A percentile compares a stretch with the other conserved stretches of the same genome.
Evolutionary conservation across 768 basidiomycete species (phyloP).

Genomic region (Ramaria sp.): DNA sequence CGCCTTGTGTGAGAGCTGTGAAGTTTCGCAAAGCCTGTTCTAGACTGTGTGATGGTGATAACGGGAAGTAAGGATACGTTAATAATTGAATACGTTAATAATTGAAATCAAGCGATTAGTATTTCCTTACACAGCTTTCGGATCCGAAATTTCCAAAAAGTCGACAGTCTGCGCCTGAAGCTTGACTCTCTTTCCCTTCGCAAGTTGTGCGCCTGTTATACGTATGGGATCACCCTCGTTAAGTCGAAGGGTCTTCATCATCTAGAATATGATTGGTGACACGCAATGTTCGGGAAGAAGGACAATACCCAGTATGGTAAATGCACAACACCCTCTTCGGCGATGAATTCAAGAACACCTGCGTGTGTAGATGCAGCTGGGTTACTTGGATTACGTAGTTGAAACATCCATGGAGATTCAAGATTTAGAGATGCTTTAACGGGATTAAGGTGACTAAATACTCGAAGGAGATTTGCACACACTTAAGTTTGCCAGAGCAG

Average conservation of each 20-base stretch:
- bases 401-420: conserved; percentile 91
- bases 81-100: not conserved
- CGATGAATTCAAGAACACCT: conserved; percentile 98
- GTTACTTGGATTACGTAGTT: conserved; percentile 84
- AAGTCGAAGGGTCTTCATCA: conserved; percentile 94
- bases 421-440: conserved; percentile 63
- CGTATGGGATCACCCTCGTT: conserved; percentile 94
- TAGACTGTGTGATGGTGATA: conserved; percentile 38
- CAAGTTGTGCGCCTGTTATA: conserved; percentile 76
- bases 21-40: conserved; percentile 94
- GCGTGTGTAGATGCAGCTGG: conserved; percentile 82
- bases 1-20: conserved; percentile 83
- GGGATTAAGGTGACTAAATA: not conserved
- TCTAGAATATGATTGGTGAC: conserved; percentile 23
- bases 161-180: conserved; percentile 91
- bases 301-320: conserved; percentile 76
- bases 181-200: conserved; percentile 94
- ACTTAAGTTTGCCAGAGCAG: conserved; percentile 79
- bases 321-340: conserved; percentile 91
- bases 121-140: conserved; percentile 83
- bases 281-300: not conserved
- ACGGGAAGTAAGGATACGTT: not conserved
- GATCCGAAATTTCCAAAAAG: conserved; percentile 95
- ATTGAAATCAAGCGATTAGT: not conserved
- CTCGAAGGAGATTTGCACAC: conserved; percentile 12